Evolutionary conservation across 2,329 filamentous ascomycete genomes (phyloP), one percentile per base, ranked within the genome.

Genomic region (Neoscytalidium dimidiatum): DNA sequence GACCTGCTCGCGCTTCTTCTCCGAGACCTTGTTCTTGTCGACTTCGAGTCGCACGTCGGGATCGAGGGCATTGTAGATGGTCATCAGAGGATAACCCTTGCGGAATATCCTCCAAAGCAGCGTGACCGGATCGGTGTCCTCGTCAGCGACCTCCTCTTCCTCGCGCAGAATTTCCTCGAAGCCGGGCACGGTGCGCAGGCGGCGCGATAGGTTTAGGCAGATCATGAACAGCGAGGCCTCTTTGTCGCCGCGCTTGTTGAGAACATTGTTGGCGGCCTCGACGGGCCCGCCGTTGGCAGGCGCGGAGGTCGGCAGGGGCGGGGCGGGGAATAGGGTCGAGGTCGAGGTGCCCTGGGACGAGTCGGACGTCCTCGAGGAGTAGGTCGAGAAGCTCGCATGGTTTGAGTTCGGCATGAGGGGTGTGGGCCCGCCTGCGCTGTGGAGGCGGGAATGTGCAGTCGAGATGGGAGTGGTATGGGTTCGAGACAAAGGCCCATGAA

Each of bases 171-270:
- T 90, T 19, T 84, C 82, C 68, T 92, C 88, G 75, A 98, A 97
- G 66, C 87, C 90, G 3, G 93, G 93, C 8, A 98, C 93, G 69
- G 90, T 90, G 64, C 88, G 85, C 67, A 99, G 83, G 68, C 95
- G 88, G 79, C 90, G 88, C 75, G 92, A 92, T 67, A 98, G 83
- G 62, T 90, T 88, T 70, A 96, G 86, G 77, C 95, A 98, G 77
- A 96, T 97, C 79, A 98, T 94, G 79, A 97, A 99, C 26, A 99
- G 87, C 11, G 94, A 97, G 66, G 90, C 86, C 64, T 92, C 92
- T 69, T 95, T 94, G 77, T 97, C 94, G 76, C 94, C 95, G 76
- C 92, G 91, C 79, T 94, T 92, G 80, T 99, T 99, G 84, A 99
- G 97, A 77, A 99, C 96, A 78, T 97, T 97, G 77, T 91, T 86